Conservation (phyloP, 2,329 filamentous ascomycete species). For the Trichoderma sp. region DNA sequence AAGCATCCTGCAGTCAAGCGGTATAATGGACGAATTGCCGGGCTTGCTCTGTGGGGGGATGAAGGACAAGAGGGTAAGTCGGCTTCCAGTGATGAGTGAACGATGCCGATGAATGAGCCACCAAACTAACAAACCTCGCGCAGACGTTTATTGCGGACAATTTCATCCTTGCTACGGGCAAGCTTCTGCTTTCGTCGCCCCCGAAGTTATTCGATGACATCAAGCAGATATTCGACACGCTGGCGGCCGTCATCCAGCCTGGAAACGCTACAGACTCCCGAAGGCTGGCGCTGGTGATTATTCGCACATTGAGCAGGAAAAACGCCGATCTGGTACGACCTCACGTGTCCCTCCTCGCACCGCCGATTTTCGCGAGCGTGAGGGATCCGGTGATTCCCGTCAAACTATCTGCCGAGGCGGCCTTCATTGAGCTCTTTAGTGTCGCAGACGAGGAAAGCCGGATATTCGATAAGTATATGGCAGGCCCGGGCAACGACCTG, state of each 20-base stretch:
- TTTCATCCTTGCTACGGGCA: slow-evolving; percentile 84
- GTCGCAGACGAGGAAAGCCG: slow-evolving; percentile 84
- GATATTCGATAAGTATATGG: slow-evolving; percentile 90
- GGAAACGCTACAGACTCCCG: slow-evolving; percentile 81
- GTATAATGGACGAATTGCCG: slow-evolving; percentile 72
- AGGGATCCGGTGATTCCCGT: slow-evolving; percentile 91
- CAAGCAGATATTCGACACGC: slow-evolving; percentile 77
- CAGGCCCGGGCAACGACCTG: slow-evolving; percentile 66
- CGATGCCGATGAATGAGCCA: background rate
- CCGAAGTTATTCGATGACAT: slow-evolving; percentile 72
- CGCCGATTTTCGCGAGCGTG: slow-evolving; percentile 84
- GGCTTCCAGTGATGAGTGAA: background rate
- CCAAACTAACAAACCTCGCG: slow-evolving; percentile 24
- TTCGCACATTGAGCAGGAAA: slow-evolving; percentile 80
- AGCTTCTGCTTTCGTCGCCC: slow-evolving; percentile 75
- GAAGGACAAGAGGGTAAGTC: slow-evolving; percentile 70
- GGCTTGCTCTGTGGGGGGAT: slow-evolving; percentile 81
- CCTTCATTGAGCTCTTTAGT: slow-evolving; percentile 86
- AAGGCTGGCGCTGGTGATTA: slow-evolving; percentile 80
- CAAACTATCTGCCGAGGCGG: slow-evolving; percentile 91
- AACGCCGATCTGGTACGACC: slow-evolving; percentile 80
- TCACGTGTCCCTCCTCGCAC: slow-evolving; percentile 77
- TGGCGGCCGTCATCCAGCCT: slow-evolving; percentile 74
- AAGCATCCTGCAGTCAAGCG: slow-evolving; percentile 64
- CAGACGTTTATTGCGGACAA: slow-evolving; percentile 87